Conservation (phyloP, 208 protist genomes). For the Acanthamoeba castellanii region DNA sequence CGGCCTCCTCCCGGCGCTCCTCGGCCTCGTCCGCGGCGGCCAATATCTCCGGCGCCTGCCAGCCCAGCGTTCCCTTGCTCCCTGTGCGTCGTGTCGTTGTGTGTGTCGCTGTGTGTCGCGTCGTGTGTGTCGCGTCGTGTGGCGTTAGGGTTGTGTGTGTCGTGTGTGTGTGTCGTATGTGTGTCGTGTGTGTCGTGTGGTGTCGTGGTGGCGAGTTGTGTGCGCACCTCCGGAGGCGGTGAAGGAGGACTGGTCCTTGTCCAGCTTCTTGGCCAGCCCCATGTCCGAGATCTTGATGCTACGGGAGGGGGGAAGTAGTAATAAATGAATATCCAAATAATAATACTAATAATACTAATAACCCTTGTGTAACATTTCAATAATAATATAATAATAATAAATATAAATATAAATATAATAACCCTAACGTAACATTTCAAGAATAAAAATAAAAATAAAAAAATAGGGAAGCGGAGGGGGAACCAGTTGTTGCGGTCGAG, state of each 20-base stretch:
- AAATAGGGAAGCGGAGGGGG: background rate
- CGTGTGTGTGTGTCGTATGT: no score
- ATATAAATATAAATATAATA: no score
- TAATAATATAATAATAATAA: no score
- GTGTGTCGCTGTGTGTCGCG: no score
- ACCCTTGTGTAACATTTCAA: no score
- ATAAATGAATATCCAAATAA: no score
- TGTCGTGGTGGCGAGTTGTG: no score
- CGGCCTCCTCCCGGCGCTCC: background rate
- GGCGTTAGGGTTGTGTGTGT: no score
- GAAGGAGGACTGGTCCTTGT: conserved; percentile 67
- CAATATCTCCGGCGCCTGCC: conserved; percentile 44
- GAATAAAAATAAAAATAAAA: background rate
- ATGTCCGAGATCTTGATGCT: conserved; percentile 80
- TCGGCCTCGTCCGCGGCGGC: background rate
- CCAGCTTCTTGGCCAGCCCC: conserved; percentile 78
- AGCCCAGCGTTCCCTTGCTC: conserved; percentile 35
- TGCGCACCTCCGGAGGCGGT: background rate
- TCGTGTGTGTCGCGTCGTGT: no score
- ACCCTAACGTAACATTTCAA: background rate
- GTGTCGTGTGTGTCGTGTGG: no score
- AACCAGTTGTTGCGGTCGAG: conserved; percentile 50
- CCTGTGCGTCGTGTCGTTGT: background rate
- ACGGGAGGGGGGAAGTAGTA: no score
- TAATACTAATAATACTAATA: no score